phyloP scores from a whole-genome alignment of 345 rosid species.

The Eucalyptus cloeziana region DNA sequence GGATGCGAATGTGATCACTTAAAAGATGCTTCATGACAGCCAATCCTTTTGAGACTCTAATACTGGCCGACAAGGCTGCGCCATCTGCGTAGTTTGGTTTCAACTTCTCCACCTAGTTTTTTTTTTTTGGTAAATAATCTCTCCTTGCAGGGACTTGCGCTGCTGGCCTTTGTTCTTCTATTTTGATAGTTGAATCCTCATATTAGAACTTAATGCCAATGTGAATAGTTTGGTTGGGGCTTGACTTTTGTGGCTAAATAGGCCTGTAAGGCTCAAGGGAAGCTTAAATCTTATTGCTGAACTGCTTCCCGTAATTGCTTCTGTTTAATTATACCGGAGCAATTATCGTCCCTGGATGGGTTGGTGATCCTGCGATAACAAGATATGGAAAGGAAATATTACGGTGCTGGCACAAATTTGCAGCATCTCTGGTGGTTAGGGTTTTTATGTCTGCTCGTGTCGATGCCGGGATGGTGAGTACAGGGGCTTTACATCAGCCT shows the following conservation, averaged over 20 bases:
- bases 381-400: neutral
- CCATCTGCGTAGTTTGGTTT: neutral
- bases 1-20: constrained; percentile 23
- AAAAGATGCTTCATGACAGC: neutral
- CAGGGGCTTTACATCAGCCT: neutral
- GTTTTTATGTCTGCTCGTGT: neutral
- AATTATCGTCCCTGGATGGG: neutral
- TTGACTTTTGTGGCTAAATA: neutral
- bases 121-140: neutral
- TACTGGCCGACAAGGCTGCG: neutral
- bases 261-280: neutral
- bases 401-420: neutral
- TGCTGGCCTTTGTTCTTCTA: neutral
- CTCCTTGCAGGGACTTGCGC: neutral
- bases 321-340: neutral
- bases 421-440: neutral
- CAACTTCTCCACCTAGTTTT: neutral
- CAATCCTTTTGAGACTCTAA: neutral
- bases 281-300: neutral
- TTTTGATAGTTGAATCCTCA: neutral
- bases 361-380: neutral
- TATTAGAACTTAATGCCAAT: neutral
- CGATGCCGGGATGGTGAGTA: neutral
- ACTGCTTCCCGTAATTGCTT: neutral
- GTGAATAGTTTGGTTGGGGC: neutral